phyloP scores from a whole-genome alignment of 2,329 filamentous ascomycete species.

The Fusarium longipes region DNA sequence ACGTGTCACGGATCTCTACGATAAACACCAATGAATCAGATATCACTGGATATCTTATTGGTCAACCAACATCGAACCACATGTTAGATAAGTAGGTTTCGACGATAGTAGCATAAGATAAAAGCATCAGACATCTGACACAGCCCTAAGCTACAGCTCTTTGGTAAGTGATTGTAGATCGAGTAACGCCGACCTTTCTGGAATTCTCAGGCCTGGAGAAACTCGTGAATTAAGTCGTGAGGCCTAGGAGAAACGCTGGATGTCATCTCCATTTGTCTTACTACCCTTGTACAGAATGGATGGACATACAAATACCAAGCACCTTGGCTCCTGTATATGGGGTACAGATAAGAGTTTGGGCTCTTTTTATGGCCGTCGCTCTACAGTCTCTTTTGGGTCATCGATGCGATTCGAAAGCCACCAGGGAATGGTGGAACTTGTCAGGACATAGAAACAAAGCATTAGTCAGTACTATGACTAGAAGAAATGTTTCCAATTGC shows the following conservation, averaged over 20 bases:
- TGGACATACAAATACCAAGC: background rate
- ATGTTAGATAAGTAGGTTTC: background rate
- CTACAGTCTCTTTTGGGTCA: no score
- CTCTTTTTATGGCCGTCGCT: background rate
- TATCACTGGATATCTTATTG: no score
- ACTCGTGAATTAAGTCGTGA: background rate
- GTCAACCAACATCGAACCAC: background rate
- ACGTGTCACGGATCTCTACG: no score
- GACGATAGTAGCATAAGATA: no score
- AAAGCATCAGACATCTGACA: no score
- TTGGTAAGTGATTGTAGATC: background rate
- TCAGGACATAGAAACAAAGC: background rate
- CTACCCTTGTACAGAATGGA: background rate
- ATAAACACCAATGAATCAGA: no score
- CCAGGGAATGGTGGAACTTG: background rate
- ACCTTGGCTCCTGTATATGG: no score
- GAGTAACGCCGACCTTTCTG: background rate
- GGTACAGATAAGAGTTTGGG: background rate
- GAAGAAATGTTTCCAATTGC: background rate
- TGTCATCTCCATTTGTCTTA: no score
- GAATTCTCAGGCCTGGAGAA: no score
- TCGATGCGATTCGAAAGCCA: background rate
- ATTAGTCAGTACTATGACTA: background rate
- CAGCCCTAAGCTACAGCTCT: background rate
- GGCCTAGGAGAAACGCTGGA: background rate